A percentile compares a stretch with the other conserved stretches of the same genome.
Conservation (phyloP, 1,284 basidiomycete species). For the Cronartium quercuum region DNA sequence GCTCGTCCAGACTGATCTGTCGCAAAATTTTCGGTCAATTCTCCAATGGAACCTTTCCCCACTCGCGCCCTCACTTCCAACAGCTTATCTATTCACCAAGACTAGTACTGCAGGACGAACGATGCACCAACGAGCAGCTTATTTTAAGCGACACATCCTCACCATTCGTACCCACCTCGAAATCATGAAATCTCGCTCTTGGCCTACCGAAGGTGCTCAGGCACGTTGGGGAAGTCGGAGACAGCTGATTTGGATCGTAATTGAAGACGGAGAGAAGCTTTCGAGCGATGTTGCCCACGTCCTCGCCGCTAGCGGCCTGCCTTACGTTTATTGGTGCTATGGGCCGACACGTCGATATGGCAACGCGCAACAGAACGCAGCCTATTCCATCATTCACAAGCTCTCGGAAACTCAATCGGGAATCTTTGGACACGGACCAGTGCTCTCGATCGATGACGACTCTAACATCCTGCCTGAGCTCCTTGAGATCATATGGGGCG, state of each 20-base stretch:
- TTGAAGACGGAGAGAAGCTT: conserved; percentile 33
- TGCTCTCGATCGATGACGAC: conserved; percentile 40
- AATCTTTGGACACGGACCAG: conserved; percentile 35
- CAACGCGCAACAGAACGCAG: conserved; percentile 40
- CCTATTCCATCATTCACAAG: conserved; percentile 38
- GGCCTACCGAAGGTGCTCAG: conserved; percentile 8
- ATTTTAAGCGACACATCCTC: conserved; percentile 35
- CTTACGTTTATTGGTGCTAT: conserved; percentile 37
- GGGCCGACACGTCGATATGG: conserved; percentile 37
- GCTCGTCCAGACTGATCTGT: conserved; percentile 6
- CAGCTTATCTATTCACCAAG: conserved; percentile 34
- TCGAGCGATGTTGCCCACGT: conserved; percentile 31
- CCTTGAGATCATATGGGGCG: conserved; percentile 37
- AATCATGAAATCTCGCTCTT: conserved; percentile 4
- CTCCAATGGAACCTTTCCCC: conserved; percentile 26
- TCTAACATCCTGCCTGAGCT: conserved; percentile 39
- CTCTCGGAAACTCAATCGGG: conserved; percentile 14
- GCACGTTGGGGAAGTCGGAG: neutral
- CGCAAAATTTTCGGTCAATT: neutral
- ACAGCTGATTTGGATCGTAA: conserved; percentile 32
- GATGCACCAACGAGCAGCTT: conserved; percentile 27
- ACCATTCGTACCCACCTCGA: conserved; percentile 28
- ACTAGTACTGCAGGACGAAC: conserved; percentile 32
- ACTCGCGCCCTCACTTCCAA: neutral
- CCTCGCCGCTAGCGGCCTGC: neutral